Percentiles rank a stretch among this genome's conserved stretches.
These are phyloP conservation scores for Pythium aphanidermatum DNA, from an alignment of 352 stramenopile species.

Conservation along the genomic window DNA sequence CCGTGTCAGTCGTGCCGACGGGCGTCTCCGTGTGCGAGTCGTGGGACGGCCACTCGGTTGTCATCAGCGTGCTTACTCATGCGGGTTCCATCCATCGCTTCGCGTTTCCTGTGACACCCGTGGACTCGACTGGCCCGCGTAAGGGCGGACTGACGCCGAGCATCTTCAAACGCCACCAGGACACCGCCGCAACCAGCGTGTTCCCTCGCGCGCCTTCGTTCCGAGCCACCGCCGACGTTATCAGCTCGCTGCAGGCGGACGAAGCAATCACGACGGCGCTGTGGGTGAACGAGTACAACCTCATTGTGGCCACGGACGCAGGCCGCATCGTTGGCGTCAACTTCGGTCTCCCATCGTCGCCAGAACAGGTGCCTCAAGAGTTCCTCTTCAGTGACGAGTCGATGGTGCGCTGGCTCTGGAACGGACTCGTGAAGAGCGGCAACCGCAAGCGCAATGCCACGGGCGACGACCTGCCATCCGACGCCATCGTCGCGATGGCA, in stretches of 20 bases:
- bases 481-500: slow-evolving; percentile 48
- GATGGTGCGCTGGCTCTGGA: slow-evolving; percentile 64
- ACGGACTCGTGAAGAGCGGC: slow-evolving; percentile 45
- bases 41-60: slow-evolving; percentile 48
- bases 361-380: slow-evolving; percentile 39
- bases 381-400: slow-evolving; percentile 69
- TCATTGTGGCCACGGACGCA: slow-evolving; percentile 53
- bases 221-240: slow-evolving; percentile 30
- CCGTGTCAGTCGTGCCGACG: slow-evolving; percentile 44
- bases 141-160: slow-evolving; percentile 22
- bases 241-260: slow-evolving; percentile 37
- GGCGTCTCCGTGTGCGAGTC: slow-evolving; percentile 58
- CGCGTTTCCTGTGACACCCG: slow-evolving; percentile 36
- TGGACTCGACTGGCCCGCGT: background rate
- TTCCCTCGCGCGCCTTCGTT: slow-evolving; percentile 40
- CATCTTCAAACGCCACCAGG: slow-evolving; percentile 47
- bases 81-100: slow-evolving; percentile 66
- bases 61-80: slow-evolving; percentile 58
- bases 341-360: slow-evolving; percentile 43
- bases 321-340: slow-evolving; percentile 65
- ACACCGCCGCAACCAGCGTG: slow-evolving; percentile 7
- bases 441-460: slow-evolving; percentile 25
- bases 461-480: slow-evolving; percentile 21
- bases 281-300: slow-evolving; percentile 77
- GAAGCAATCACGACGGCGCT: slow-evolving; percentile 58